Percentiles rank a stretch among this genome's conserved stretches.
phyloP scores from a whole-genome alignment of 805 yeast species.

The Torulaspora microellipsoides region DNA sequence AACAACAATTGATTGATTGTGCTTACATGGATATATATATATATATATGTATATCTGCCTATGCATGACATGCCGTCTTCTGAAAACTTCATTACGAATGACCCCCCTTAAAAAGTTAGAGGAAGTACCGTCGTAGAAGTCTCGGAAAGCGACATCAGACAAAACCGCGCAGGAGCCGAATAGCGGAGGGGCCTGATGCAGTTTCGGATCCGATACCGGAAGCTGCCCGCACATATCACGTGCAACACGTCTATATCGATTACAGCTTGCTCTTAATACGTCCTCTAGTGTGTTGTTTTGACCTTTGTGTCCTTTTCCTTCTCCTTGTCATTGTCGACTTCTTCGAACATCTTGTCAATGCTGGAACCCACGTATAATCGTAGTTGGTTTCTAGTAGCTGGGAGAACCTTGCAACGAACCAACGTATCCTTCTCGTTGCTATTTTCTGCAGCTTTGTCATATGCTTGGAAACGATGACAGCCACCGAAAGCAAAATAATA shows the following conservation, averaged over 20 bases:
- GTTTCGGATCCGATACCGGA: neutral
- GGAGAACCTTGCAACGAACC: constrained; percentile 69
- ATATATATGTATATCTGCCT: too few relatives aligned
- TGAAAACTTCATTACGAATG: too few relatives aligned
- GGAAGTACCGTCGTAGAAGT: too few relatives aligned
- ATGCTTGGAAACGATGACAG: constrained; percentile 85
- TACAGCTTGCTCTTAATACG: neutral
- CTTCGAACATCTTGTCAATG: constrained; percentile 22
- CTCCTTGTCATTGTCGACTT: neutral
- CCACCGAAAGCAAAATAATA: constrained; percentile 86
- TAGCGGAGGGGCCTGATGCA: too few relatives aligned
- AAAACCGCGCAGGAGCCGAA: too few relatives aligned
- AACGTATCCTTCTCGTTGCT: constrained; percentile 30
- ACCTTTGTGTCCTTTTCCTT: neutral
- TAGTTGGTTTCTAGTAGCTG: constrained; percentile 68
- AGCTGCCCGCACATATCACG: neutral
- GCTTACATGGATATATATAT: too few relatives aligned
- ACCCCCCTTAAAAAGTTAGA: too few relatives aligned
- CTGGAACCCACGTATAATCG: constrained; percentile 62
- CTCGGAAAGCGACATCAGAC: too few relatives aligned
- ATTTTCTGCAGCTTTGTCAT: constrained; percentile 49
- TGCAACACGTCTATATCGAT: neutral
- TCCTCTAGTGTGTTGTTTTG: too few relatives aligned
- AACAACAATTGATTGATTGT: too few relatives aligned
- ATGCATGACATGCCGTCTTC: too few relatives aligned